phyloP scores from a whole-genome alignment of 306 rosid species.

The Ziziphus jujuba region DNA sequence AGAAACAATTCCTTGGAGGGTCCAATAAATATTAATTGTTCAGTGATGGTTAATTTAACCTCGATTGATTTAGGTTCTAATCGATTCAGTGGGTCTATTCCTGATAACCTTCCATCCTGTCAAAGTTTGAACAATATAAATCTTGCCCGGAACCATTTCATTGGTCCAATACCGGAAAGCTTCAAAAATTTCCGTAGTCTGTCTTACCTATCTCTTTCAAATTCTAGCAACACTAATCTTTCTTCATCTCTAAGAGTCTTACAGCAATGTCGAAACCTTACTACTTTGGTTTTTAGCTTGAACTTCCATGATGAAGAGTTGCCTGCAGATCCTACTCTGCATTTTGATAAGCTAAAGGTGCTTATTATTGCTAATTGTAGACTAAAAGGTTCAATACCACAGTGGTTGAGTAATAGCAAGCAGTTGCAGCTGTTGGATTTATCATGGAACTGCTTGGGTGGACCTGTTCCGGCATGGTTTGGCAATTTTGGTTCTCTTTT shows the following conservation, averaged over 20 bases:
- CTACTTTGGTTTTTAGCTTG: constrained; percentile 47
- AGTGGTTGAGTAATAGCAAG: constrained; percentile 41
- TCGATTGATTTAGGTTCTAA: constrained; percentile 54
- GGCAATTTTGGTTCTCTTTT: constrained; percentile 38
- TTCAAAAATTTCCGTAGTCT: constrained; percentile 38
- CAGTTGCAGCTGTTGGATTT: constrained; percentile 47
- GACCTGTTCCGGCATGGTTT: constrained; percentile 47
- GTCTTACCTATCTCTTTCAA: constrained; percentile 46
- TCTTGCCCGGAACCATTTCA: constrained; percentile 42
- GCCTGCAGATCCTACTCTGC: constrained; percentile 30
- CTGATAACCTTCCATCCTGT: constrained; percentile 45
- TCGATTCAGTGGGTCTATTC: constrained; percentile 39
- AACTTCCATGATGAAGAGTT: constrained; percentile 46
- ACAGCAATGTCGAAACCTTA: constrained; percentile 45
- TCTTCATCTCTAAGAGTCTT: constrained; percentile 36
- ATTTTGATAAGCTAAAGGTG: constrained; percentile 40
- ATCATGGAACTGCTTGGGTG: constrained; percentile 50
- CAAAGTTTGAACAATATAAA: constrained; percentile 35
- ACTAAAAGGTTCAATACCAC: constrained; percentile 49
- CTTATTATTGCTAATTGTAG: constrained; percentile 46
- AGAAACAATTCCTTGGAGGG: constrained; percentile 52
- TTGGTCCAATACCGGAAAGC: constrained; percentile 46
- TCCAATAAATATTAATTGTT: constrained; percentile 32
- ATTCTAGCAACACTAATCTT: constrained; percentile 34
- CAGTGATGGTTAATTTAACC: constrained; percentile 37